Conservation (phyloP, 2,329 filamentous ascomycete species). For the Nigrospora sphaerica region DNA sequence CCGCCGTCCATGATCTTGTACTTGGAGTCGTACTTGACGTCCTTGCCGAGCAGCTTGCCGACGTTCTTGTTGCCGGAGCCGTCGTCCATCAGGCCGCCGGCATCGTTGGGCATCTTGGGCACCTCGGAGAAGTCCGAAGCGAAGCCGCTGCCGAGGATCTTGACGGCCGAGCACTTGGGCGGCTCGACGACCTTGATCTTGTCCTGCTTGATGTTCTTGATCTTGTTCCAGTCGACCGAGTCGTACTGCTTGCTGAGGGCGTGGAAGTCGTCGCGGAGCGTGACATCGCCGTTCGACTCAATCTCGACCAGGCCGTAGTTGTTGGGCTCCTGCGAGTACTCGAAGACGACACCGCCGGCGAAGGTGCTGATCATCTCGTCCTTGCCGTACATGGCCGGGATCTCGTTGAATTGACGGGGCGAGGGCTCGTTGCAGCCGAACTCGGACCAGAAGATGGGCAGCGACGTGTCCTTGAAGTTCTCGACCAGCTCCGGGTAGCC, state of each 20-base stretch:
- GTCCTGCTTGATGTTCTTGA: conserved; percentile 54
- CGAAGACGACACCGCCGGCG: conserved; percentile 70
- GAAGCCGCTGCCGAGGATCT: conserved; percentile 58
- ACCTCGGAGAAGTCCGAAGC: conserved; percentile 70
- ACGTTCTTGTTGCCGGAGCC: conserved; percentile 53
- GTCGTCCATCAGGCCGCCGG: conserved; percentile 60
- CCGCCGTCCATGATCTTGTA: conserved; percentile 31
- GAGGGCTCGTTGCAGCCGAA: conserved; percentile 60
- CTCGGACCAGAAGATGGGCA: conserved; percentile 74
- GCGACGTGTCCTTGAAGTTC: conserved; percentile 55
- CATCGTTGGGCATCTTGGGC: conserved; percentile 52
- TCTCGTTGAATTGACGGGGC: conserved; percentile 66
- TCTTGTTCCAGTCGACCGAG: conserved; percentile 59
- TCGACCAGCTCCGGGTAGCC: conserved; percentile 53
- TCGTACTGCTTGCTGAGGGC: conserved; percentile 66
- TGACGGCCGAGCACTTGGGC: conserved; percentile 52
- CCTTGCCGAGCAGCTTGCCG: conserved; percentile 56
- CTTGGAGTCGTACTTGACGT: conserved; percentile 45
- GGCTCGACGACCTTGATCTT: conserved; percentile 37
- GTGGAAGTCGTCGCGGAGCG: conserved; percentile 56
- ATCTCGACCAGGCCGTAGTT: conserved; percentile 56
- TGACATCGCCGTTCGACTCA: conserved; percentile 24
- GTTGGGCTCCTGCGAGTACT: conserved; percentile 64
- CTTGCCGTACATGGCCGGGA: conserved; percentile 59
- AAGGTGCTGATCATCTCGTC: conserved; percentile 57